A percentile compares a stretch with the other conserved stretches of the same genome.
Evolutionary conservation across 441 rosid species (phyloP).

Genomic region (Pelargonium citronellum): DNA sequence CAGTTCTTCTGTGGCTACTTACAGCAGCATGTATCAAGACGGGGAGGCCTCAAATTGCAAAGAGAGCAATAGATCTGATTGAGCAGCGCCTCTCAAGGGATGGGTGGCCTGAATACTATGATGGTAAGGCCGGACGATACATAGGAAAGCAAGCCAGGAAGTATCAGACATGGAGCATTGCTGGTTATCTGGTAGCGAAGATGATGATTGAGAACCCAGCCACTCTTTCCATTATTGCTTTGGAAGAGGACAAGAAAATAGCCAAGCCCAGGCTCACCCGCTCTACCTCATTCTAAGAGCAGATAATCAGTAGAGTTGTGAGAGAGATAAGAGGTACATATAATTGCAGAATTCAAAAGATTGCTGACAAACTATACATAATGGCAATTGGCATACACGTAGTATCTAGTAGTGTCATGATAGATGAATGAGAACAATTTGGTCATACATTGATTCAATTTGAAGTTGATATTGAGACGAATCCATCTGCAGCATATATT

Average conservation of each 20-base stretch:
- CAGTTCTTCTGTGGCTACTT: conserved; percentile 86
- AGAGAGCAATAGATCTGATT: conserved; percentile 63
- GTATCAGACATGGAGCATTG: conserved; percentile 83
- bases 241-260: conserved; percentile 72
- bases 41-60: conserved; percentile 83
- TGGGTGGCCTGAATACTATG: conserved; percentile 86
- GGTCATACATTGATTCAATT: too few relatives aligned
- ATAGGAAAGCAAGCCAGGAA: conserved; percentile 81
- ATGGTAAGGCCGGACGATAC: conserved; percentile 72
- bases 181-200: conserved; percentile 83
- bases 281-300: conserved; percentile 22
- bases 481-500: too few relatives aligned
- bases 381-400: too few relatives aligned
- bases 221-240: conserved; percentile 71
- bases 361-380: too few relatives aligned
- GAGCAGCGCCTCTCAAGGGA: conserved; percentile 66
- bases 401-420: too few relatives aligned
- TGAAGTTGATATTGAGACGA: too few relatives aligned
- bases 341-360: too few relatives aligned
- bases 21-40: conserved; percentile 84
- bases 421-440: too few relatives aligned
- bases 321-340: too few relatives aligned
- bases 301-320: neutral
- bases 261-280: conserved; percentile 30
- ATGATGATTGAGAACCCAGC: conserved; percentile 95